These are phyloP conservation scores for Sporothrix curviconia DNA, from an alignment of 2,329 filamentous ascomycete genomes.

Conservation along the genomic window DNA sequence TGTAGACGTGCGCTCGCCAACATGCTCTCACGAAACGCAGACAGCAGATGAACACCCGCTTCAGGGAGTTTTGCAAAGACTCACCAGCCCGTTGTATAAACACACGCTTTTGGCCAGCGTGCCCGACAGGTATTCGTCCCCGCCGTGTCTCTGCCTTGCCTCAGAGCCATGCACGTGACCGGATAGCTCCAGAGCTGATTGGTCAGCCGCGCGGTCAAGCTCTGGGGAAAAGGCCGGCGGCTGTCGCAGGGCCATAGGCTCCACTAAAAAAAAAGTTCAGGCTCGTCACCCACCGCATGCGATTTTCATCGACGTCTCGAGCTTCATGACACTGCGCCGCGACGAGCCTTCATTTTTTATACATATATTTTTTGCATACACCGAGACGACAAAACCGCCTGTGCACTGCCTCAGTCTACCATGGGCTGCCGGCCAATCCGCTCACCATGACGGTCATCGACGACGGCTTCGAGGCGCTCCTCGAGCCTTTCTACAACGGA, in stretches of 20 bases:
- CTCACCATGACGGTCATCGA: conserved; percentile 46
- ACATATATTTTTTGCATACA: neutral
- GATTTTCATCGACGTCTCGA: neutral
- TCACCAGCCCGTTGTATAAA: too few species aligned
- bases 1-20: too few species aligned
- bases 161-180: neutral
- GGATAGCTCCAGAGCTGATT: neutral
- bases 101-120: too few species aligned
- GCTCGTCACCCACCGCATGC: conserved; percentile 12
- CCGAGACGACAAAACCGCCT: neutral
- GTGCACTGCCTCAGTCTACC: neutral
- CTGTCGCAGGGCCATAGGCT: neutral
- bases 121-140: too few species aligned
- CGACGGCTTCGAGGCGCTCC: conserved; percentile 59
- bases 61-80: too few species aligned
- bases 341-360: neutral
- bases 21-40: too few species aligned
- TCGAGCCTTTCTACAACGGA: conserved; percentile 62
- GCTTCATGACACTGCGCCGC: neutral
- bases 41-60: too few species aligned
- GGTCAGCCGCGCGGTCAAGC: conserved; percentile 5
- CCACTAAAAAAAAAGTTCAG: conserved; percentile 13
- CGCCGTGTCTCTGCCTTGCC: too few species aligned
- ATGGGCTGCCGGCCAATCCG: conserved; percentile 1
- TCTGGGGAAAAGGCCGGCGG: neutral